A percentile compares a stretch with the other conserved stretches of the same genome.
phyloP scores from a whole-genome alignment of 805 yeast genomes.

The Zygosaccharomyces kombuchaensis region DNA sequence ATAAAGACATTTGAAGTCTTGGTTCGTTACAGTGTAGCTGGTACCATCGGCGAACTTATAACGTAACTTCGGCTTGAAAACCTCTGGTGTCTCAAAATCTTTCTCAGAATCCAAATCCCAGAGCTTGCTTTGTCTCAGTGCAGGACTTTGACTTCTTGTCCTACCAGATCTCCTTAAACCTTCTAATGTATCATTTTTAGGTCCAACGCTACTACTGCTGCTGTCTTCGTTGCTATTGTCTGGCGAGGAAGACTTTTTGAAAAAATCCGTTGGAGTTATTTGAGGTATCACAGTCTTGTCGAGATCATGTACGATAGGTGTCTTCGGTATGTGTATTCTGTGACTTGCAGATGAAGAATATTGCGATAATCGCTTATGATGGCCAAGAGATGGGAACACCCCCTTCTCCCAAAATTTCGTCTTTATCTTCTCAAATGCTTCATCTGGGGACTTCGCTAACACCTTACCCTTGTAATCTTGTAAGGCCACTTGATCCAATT shows the following conservation, averaged over 20 bases:
- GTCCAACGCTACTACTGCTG: neutral
- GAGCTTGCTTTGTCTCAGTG: conserved; percentile 10
- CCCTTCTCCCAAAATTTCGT: conserved; percentile 10
- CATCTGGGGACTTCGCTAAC: neutral
- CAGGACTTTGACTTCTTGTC: conserved; percentile 11
- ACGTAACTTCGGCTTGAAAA: conserved; percentile 42
- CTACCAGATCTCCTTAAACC: conserved; percentile 11
- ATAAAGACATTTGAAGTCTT: conserved; percentile 75
- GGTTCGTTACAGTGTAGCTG: conserved; percentile 51
- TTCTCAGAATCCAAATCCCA: conserved; percentile 15
- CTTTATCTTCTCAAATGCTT: conserved; percentile 4
- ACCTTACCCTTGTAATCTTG: conserved; percentile 4
- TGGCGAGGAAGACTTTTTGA: neutral
- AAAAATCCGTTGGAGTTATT: conserved; percentile 5
- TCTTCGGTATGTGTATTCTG: conserved; percentile 5
- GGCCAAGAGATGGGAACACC: conserved; percentile 7
- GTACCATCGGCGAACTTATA: conserved; percentile 52
- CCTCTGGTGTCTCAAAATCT: conserved; percentile 25
- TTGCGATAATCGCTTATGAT: conserved; percentile 7
- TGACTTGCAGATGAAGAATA: conserved; percentile 5
- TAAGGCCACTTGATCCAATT: conserved; percentile 4
- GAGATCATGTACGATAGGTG: neutral
- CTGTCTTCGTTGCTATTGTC: neutral
- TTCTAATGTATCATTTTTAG: conserved; percentile 1
- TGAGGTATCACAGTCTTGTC: conserved; percentile 3